A percentile compares a stretch with the other conserved stretches of the same genome.
These are phyloP conservation scores for Coemansia sp. DNA, from an alignment of 192 early-diverging fungal species.

Conservation along the genomic window DNA sequence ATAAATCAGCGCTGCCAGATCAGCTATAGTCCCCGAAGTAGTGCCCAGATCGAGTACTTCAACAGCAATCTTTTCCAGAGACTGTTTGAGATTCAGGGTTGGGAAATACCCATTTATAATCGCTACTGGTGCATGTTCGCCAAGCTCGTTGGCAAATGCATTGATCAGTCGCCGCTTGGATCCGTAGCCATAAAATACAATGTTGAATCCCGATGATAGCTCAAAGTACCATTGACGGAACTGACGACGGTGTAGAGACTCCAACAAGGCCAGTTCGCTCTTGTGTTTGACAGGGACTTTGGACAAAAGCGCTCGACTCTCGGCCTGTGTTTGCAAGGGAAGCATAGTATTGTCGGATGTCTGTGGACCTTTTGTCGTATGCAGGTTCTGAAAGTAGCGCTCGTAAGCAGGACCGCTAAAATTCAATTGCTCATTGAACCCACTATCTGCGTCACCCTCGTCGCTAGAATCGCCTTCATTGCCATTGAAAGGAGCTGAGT, in stretches of 20 bases:
- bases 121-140: slow-evolving; percentile 62
- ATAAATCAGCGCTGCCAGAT: slow-evolving; percentile 65
- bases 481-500: not conserved
- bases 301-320: slow-evolving; percentile 60
- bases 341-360: slow-evolving; percentile 89
- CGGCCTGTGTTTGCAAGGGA: slow-evolving; percentile 67
- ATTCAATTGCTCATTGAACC: slow-evolving; percentile 4
- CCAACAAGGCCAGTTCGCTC: slow-evolving; percentile 56
- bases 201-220: slow-evolving; percentile 75
- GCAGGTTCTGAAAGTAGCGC: slow-evolving; percentile 76
- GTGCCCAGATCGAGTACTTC: slow-evolving; percentile 35
- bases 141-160: slow-evolving; percentile 60
- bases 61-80: slow-evolving; percentile 62
- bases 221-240: slow-evolving; percentile 93
- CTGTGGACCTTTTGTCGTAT: slow-evolving; percentile 45
- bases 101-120: slow-evolving; percentile 89
- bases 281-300: slow-evolving; percentile 60
- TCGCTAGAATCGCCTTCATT: slow-evolving; percentile 16
- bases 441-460: slow-evolving; percentile 9
- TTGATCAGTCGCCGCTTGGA: slow-evolving; percentile 84
- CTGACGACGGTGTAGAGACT: slow-evolving; percentile 56
- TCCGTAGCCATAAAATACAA: slow-evolving; percentile 91
- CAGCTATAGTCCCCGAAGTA: slow-evolving; percentile 53
- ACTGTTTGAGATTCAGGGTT: slow-evolving; percentile 64
- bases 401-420: slow-evolving; percentile 56